A percentile compares a stretch with the other conserved stretches of the same genome.
These are phyloP conservation scores for Wickerhamomyces bisporus DNA, from an alignment of 805 yeast genomes.

Conservation along the genomic window DNA sequence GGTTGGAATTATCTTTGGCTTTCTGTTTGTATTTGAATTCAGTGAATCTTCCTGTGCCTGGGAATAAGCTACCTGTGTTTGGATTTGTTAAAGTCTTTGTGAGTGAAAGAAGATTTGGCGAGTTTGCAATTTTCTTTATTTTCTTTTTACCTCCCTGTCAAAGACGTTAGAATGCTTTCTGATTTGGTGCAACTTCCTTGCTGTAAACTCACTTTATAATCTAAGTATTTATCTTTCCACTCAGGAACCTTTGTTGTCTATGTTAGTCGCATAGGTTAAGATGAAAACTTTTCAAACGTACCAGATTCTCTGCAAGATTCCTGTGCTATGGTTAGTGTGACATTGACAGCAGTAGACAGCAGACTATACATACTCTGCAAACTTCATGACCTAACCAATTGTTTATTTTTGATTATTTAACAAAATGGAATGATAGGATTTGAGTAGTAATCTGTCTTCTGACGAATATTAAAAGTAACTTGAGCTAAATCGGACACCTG, in stretches of 20 bases:
- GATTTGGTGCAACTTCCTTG: too few relatives aligned
- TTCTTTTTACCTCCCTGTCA: conserved; percentile 29
- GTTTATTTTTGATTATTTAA: too few relatives aligned
- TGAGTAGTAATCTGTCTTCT: too few relatives aligned
- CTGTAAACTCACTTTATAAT: conserved; percentile 55
- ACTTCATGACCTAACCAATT: conserved; percentile 16
- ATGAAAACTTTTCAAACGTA: conserved; percentile 8
- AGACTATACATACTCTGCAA: conserved; percentile 13
- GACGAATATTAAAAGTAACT: too few relatives aligned
- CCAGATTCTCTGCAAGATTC: conserved; percentile 4
- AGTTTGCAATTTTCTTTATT: conserved; percentile 20
- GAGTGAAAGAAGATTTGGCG: conserved; percentile 9
- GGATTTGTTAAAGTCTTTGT: conserved; percentile 4
- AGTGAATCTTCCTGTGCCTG: neutral
- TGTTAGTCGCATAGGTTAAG: conserved; percentile 13
- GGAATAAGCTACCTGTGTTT: too few relatives aligned
- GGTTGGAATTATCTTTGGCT: neutral
- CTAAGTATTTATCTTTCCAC: conserved; percentile 80
- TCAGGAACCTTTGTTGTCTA: conserved; percentile 63
- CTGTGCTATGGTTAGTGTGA: too few relatives aligned
- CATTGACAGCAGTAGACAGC: too few relatives aligned
- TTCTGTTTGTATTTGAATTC: conserved; percentile 2
- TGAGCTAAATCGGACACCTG: too few relatives aligned
- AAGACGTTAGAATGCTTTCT: too few relatives aligned
- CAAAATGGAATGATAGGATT: too few relatives aligned